phyloP scores from a whole-genome alignment of 2,329 filamentous ascomycete genomes.

The Penicillium sp. region DNA sequence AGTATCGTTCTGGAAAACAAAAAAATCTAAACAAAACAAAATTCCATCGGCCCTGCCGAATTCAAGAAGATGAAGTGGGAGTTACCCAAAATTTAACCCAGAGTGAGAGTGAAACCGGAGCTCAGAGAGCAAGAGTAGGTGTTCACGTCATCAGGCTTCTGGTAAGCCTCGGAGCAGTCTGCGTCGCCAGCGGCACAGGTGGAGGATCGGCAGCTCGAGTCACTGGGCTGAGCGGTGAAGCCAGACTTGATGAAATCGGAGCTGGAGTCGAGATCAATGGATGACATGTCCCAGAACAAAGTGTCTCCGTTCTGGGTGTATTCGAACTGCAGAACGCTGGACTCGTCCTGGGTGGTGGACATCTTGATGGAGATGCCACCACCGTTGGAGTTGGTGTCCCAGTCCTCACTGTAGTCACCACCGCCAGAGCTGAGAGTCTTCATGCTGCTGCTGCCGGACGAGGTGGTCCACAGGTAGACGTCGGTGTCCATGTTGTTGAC shows the following conservation, averaged over 20 bases:
- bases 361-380: slow-evolving; percentile 41
- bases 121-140: slow-evolving; percentile 34
- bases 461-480: slow-evolving; percentile 38
- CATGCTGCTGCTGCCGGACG: slow-evolving; percentile 25
- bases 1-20: not conserved
- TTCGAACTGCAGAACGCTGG: slow-evolving; percentile 30
- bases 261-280: slow-evolving; percentile 33
- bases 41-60: slow-evolving; percentile 12
- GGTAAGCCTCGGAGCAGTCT: slow-evolving; percentile 37
- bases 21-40: not conserved
- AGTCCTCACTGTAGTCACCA: slow-evolving; percentile 31
- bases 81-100: slow-evolving; percentile 27
- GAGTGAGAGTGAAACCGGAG: slow-evolving; percentile 31
- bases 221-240: slow-evolving; percentile 31
- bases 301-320: slow-evolving; percentile 35
- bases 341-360: slow-evolving; percentile 19
- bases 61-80: not conserved
- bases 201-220: slow-evolving; percentile 30
- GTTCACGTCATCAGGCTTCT: slow-evolving; percentile 36
- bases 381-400: slow-evolving; percentile 31
- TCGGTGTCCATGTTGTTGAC: slow-evolving; percentile 33
- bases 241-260: slow-evolving; percentile 36
- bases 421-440: slow-evolving; percentile 26
- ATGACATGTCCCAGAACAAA: slow-evolving; percentile 42
- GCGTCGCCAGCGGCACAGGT: slow-evolving; percentile 34